Base-by-base conservation (phyloP, 495 filamentous ascomycete species). In the Podospora pseudoanserina region DNA sequence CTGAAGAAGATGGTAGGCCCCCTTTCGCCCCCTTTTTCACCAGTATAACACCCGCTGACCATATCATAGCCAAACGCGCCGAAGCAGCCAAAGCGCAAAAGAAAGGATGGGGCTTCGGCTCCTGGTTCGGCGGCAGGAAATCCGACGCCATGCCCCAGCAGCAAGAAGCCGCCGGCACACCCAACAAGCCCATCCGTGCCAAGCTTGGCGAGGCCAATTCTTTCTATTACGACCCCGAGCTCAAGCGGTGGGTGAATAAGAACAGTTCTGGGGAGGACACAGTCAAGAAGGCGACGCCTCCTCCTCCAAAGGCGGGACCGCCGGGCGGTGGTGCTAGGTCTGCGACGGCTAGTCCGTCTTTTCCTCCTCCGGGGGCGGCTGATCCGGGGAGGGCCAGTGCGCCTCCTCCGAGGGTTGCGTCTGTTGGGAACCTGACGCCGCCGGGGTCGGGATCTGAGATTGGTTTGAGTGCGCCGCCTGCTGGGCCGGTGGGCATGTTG, bases 221-320 rank as follows among this genome's bases (percentile, higher is more conserved):
- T 13, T 98, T 99, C 80, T 90, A 93, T 70, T 99, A 94, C 70
- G 96, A 99, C 77, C 89, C 91, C 4, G 91, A 97, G 23, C 84
- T 97, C 65, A 96, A 96, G 84, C 92, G 94, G 75, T 99, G 96
- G 96, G 86, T 99, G 79, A 97, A 99, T 79, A 97, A 97, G 83
- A 97, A 97, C 75, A 89, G 88, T 18, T 81, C 88, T 19, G 77
- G 81, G n/a, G 83, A 84, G 59, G 81, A 82, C 28, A 77, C 77
- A 28, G 75, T 78, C 49, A 84, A 85, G 60, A 78, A 80, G 56
- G 74, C 78, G 16, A 81, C 84, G 0, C 82, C 84, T 0, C 85
- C 85, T 0, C 85, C 85, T 7, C 85, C 84, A 57, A 77, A 78
- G n/a, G 65, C 70, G 53, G 39, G 39, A 13, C 39, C 39, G 39